phyloP scores from a whole-genome alignment of 1,284 basidiomycete genomes.

The Leucoagaricus sp. region DNA sequence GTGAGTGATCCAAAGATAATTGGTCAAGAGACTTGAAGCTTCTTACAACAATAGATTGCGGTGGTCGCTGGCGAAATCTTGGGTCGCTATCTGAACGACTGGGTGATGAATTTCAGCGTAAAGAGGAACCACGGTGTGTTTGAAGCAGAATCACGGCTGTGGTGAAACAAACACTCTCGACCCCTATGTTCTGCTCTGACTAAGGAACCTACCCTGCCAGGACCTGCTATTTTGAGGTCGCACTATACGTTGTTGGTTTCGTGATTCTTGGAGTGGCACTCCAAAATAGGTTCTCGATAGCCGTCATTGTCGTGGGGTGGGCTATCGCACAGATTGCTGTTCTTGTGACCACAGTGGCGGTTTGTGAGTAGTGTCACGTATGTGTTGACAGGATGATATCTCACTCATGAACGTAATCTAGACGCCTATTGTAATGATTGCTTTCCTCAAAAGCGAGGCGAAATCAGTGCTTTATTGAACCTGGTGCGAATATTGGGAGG shows the following conservation, averaged over 20 bases:
- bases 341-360: slow-evolving; percentile 67
- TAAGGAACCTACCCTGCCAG: slow-evolving; percentile 29
- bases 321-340: slow-evolving; percentile 59
- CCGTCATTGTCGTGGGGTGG: slow-evolving; percentile 66
- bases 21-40: not conserved
- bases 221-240: slow-evolving; percentile 64
- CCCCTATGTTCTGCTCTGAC: not conserved
- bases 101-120: slow-evolving; percentile 57
- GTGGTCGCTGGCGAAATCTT: slow-evolving; percentile 67
- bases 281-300: slow-evolving; percentile 55
- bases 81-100: slow-evolving; percentile 70
- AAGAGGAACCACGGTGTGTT: slow-evolving; percentile 67
- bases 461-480: slow-evolving; percentile 62
- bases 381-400: not conserved
- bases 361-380: slow-evolving; percentile 23
- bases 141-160: slow-evolving; percentile 68
- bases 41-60: slow-evolving; percentile 44
- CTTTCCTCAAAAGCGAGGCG: slow-evolving; percentile 55
- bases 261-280: slow-evolving; percentile 59
- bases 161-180: slow-evolving; percentile 39
- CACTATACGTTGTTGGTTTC: slow-evolving; percentile 65
- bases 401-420: slow-evolving; percentile 21
- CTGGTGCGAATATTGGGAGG: slow-evolving; percentile 57
- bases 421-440: slow-evolving; percentile 58
- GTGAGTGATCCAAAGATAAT: slow-evolving; percentile 39